Evolutionary conservation across 768 basidiomycete genomes (phyloP), one percentile per base, ranked within the genome.

Genomic region (Mycena pura): DNA sequence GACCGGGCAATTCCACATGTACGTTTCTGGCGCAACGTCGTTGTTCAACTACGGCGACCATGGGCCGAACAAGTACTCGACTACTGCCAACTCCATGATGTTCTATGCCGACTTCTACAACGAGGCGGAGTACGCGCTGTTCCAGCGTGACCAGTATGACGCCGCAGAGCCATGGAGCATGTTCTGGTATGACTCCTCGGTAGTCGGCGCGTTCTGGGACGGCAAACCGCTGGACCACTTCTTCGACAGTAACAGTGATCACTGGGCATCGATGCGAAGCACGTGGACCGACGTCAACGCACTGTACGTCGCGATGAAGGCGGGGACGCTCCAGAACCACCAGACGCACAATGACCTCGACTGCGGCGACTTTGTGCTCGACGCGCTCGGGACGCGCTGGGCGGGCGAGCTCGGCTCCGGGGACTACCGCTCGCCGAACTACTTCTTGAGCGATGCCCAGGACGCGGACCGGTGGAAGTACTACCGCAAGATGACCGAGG

Each of bases 291-390:
- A 96, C 70, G 81, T 84, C 52, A 82, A 89, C 67, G 94, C 92
- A 2, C 69, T 92, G 19, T 98, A 86, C 76, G 86, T 96, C 61
- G 96, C 89, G 5, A 90, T 94, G 74, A 99, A 98, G 78, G 91
- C 91, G 3, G 94, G 96, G 31, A 82, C 78, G 60, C 81, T 88
- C 61, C 84, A 86, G 66, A 84, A 86, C 25, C 95, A 96, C 73
- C 95, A 98, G 78, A 95, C 93, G 0, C 96, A 97, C 75, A 94
- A 94, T 69, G 95, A 98, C 71, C 84, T 99, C 60, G 97, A 99
- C 72, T 85, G 82, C 52, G 97, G 97, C 62, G 94, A 96, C 77
- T 99, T 99, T 69, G 96, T 99, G 34, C 74, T 99, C 32, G 97
- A 99, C 72, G 95, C 95, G 13, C 80, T 97, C 68, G 96, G 96